These are phyloP conservation scores for Brasenia schreberi DNA, from an alignment of 164 flowering plant species.

Conservation along the genomic window DNA sequence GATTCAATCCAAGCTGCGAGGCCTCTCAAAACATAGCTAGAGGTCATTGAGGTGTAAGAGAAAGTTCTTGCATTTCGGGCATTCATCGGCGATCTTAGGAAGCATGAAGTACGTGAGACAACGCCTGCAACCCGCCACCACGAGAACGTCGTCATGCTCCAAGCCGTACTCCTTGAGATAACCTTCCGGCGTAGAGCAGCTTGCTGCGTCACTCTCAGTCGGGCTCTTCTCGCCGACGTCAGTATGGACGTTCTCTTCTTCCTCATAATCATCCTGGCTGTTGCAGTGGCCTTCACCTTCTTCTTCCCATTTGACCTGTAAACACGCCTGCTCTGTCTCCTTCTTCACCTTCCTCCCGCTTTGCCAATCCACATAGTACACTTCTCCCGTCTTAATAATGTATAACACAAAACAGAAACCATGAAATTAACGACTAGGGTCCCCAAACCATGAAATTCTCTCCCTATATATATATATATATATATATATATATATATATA, in stretches of 20 bases:
- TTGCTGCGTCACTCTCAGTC: constrained; percentile 34
- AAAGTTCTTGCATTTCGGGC: constrained; percentile 19
- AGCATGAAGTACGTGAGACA: constrained; percentile 28
- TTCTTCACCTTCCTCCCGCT: not conserved
- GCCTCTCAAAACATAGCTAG: too few relatives aligned
- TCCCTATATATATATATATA: too few relatives aligned
- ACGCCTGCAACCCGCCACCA: constrained; percentile 22
- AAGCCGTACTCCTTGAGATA: not conserved
- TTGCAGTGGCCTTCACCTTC: constrained; percentile 85
- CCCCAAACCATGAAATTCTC: not conserved
- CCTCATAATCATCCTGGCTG: constrained; percentile 67
- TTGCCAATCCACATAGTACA: not conserved
- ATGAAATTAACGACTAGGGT: not conserved
- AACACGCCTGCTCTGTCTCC: not conserved
- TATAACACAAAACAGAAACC: not conserved
- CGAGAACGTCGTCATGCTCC: constrained; percentile 10
- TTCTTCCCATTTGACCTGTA: constrained; percentile 10
- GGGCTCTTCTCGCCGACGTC: constrained; percentile 3
- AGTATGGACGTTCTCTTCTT: constrained; percentile 66
- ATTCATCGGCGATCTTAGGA: constrained; percentile 14
- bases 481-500: too few relatives aligned
- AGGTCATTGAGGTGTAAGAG: constrained; percentile 8
- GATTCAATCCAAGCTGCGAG: too few relatives aligned
- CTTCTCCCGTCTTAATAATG: not conserved
- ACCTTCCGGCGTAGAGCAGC: constrained; percentile 20